phyloP scores from a whole-genome alignment of 768 basidiomycete genomes.

The Phaeolepiota aurea region DNA sequence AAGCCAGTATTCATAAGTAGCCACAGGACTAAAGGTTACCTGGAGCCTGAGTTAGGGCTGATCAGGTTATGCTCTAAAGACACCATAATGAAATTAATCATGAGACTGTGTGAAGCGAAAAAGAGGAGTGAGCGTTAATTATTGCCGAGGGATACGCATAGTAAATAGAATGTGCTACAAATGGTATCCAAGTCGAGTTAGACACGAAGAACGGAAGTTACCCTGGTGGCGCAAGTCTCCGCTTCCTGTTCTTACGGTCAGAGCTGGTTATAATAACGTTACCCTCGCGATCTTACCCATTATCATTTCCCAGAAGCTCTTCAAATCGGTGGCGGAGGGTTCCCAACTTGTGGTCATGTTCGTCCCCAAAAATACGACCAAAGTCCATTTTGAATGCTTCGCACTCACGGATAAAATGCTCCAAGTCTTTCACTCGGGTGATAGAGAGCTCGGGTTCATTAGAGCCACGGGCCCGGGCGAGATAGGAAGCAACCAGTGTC shows the following conservation, averaged over 20 bases:
- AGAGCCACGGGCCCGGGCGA: constrained; percentile 62
- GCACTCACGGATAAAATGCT: constrained; percentile 58
- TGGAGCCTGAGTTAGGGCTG: too few species aligned
- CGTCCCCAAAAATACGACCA: constrained; percentile 30
- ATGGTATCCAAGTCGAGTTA: background rate
- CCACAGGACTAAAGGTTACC: too few species aligned
- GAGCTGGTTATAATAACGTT: background rate
- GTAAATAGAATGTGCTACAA: too few species aligned
- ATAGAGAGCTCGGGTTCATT: constrained; percentile 61
- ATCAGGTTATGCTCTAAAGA: too few species aligned
- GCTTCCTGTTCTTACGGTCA: constrained; percentile 1
- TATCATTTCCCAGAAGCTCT: constrained; percentile 34
- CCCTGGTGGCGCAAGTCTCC: constrained; percentile 4
- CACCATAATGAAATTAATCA: too few species aligned
- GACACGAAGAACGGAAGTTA: background rate
- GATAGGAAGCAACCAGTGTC: constrained; percentile 63
- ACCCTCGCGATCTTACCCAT: constrained; percentile 14
- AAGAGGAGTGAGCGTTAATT: too few species aligned
- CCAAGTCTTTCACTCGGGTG: constrained; percentile 47
- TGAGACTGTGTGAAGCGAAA: too few species aligned
- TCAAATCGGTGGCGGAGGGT: constrained; percentile 34
- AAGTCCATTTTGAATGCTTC: constrained; percentile 50
- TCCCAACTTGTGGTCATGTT: constrained; percentile 26
- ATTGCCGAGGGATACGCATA: too few species aligned
- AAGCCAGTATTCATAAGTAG: too few species aligned